These are phyloP conservation scores for Penicillium flavigenum DNA, from an alignment of 495 filamentous ascomycete species.

Conservation along the genomic window DNA sequence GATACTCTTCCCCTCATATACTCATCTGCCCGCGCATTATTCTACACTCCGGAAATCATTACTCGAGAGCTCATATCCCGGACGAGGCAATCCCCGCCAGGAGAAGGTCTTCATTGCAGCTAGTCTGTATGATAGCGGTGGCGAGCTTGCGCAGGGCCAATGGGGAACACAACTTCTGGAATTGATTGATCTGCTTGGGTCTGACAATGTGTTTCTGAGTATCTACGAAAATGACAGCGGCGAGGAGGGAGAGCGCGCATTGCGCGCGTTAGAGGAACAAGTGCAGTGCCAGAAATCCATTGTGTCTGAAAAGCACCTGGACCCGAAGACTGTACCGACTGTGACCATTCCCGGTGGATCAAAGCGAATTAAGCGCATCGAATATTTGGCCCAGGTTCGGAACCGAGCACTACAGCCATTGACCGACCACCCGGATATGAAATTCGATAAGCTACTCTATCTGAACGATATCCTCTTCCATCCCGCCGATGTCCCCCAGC, in stretches of 20 bases:
- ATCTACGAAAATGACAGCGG: constrained; percentile 74
- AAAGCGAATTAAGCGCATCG: constrained; percentile 65
- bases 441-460: constrained; percentile 69
- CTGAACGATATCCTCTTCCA: constrained; percentile 76
- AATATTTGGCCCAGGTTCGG: constrained; percentile 73
- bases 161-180: constrained; percentile 66
- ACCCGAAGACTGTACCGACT: constrained; percentile 50
- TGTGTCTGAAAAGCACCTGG: constrained; percentile 55
- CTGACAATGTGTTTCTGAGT: constrained; percentile 50
- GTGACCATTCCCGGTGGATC: constrained; percentile 62
- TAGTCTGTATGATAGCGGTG: constrained; percentile 65
- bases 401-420: constrained; percentile 72
- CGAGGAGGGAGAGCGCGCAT: constrained; percentile 41
- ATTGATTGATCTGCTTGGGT: constrained; percentile 61
- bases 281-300: constrained; percentile 52
- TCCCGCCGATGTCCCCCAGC: constrained; percentile 65
- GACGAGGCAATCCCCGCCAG: constrained; percentile 60
- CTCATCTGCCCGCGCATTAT: constrained; percentile 53
- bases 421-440: constrained; percentile 39
- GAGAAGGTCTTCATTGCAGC: constrained; percentile 77
- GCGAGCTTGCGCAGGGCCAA: constrained; percentile 56
- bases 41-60: constrained; percentile 37
- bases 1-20: constrained; percentile 61
- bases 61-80: constrained; percentile 37
- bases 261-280: constrained; percentile 43